These are phyloP conservation scores for Kluyveromyces dobzhanskii DNA, from an alignment of 805 yeast species.

Conservation along the genomic window DNA sequence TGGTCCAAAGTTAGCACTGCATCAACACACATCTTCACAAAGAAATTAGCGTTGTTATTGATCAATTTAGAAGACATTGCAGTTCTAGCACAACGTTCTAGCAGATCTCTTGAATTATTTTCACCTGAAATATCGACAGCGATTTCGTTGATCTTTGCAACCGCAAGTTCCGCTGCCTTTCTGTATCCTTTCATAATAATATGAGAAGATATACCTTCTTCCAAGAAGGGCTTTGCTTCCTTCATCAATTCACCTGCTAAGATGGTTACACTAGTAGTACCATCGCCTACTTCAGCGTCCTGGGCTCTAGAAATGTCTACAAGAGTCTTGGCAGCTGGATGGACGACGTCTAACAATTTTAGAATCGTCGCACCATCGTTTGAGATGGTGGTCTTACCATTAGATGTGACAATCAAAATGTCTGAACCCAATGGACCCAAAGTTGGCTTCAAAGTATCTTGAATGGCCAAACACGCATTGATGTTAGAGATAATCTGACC, in stretches of 20 bases:
- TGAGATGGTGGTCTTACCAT: conserved; percentile 88
- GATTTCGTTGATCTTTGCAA: conserved; percentile 61
- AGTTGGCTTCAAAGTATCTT: conserved; percentile 90
- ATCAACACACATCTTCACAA: conserved; percentile 94
- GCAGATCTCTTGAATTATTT: conserved; percentile 56
- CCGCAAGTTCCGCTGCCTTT: conserved; percentile 71
- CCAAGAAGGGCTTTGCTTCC: conserved; percentile 84
- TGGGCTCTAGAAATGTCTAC: conserved; percentile 94
- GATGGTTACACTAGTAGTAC: conserved; percentile 92
- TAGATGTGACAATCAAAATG: conserved; percentile 74
- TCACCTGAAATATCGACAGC: conserved; percentile 58
- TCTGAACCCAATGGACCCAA: conserved; percentile 97
- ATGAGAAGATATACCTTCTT: conserved; percentile 92
- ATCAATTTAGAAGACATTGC: conserved; percentile 96
- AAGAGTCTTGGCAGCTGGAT: conserved; percentile 94
- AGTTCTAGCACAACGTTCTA: conserved; percentile 90
- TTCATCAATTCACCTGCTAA: conserved; percentile 91
- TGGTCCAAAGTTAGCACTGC: conserved; percentile 85
- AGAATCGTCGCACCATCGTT: conserved; percentile 98
- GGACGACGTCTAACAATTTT: conserved; percentile 87
- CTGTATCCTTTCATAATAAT: conserved; percentile 82
- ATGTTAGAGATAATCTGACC: conserved; percentile 94
- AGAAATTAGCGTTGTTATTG: conserved; percentile 77
- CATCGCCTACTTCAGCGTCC: conserved; percentile 98
- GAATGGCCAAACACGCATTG: conserved; percentile 95